Evolutionary conservation across 176 grass and related monocot species (phyloP).

Genomic region (Thalia dealbata): DNA sequence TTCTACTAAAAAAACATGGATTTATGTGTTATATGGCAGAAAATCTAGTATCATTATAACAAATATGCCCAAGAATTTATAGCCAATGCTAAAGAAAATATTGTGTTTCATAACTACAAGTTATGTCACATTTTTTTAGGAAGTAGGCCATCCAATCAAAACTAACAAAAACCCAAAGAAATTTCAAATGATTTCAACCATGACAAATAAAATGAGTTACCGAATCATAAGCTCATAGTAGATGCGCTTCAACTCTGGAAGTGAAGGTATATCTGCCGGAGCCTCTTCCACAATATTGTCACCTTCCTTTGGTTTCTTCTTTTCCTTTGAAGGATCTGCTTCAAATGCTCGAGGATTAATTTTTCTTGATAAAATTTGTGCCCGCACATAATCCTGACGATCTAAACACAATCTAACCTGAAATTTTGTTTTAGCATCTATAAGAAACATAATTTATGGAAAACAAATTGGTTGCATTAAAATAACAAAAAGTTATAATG

Average conservation of each 20-base stretch:
- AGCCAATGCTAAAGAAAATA: background rate
- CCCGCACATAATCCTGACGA: slow-evolving; percentile 73
- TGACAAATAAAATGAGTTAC: slow-evolving; percentile 29
- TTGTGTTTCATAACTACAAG: background rate
- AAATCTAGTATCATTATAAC: background rate
- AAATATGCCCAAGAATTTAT: background rate
- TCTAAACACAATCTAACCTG: slow-evolving; percentile 90
- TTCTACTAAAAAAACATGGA: background rate
- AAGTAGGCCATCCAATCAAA: background rate
- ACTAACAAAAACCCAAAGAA: no score
- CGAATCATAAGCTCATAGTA: slow-evolving; percentile 89
- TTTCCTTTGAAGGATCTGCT: slow-evolving; percentile 66
- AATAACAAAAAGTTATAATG: background rate
- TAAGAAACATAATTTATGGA: background rate
- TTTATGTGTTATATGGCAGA: background rate
- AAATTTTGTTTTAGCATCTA: slow-evolving; percentile 7
- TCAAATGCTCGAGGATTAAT: slow-evolving; percentile 85
- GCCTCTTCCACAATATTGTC: slow-evolving; percentile 82
- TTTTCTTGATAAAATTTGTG: slow-evolving; percentile 92
- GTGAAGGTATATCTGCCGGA: slow-evolving; percentile 68
- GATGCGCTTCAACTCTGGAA: slow-evolving; percentile 80
- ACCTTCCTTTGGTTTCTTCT: slow-evolving; percentile 90
- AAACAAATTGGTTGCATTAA: background rate
- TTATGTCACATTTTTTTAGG: background rate
- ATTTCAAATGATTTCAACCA: background rate